Base-by-base conservation (phyloP, 306 rosid genomes). In the Fragaria ananassa region DNA sequence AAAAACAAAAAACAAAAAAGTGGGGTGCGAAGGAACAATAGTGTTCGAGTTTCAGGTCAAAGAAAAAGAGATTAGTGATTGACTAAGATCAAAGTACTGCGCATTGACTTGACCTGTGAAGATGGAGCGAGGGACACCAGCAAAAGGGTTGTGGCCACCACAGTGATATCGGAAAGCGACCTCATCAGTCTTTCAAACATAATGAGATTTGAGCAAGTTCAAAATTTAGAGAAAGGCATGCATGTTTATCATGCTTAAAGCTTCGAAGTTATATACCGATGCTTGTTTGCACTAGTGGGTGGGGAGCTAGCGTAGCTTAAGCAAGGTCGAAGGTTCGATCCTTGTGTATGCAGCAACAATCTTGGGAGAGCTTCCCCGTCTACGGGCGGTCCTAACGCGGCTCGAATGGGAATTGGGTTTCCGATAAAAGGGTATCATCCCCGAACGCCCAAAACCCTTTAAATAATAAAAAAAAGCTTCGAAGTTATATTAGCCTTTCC, bases 101-200 rank as follows among this genome's bases (percentile, higher is more conserved):
- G 45, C 63, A 41, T 47, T 73, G 76, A 73, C 51, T 23, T 37
- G 46, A 53, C 42, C 46, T 6, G 44, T 31, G 17, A 34, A 18
- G 17, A 21, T 21, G 31, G n/a, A 54, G n/a, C 10, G 17, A 21
- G 12, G n/a, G 45, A 19, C 18, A 4, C 45, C 47, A 76, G 35
- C 18, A 50, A 76, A 56, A 68, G 47, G 11, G 42, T 25, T 8
- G 60, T 19, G 69, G 37, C 54, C 58, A 42, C 46, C 80, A 46
- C 19, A 18, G 11, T 13, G 25, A 8, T 14, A 39, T 29, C 8
- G 3, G 68, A 7, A 54, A 58, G 68, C 77, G 56, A 37, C 21
- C 37, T 4, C 54, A 49, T 27, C 37, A 1, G 8, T 18, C 65
- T 60, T 27, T 35, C 35, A 31, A 25, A 4, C 64, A 4, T 6